Base-by-base conservation (phyloP, 2,329 filamentous ascomycete genomes). In the Epichloe typhina region DNA sequence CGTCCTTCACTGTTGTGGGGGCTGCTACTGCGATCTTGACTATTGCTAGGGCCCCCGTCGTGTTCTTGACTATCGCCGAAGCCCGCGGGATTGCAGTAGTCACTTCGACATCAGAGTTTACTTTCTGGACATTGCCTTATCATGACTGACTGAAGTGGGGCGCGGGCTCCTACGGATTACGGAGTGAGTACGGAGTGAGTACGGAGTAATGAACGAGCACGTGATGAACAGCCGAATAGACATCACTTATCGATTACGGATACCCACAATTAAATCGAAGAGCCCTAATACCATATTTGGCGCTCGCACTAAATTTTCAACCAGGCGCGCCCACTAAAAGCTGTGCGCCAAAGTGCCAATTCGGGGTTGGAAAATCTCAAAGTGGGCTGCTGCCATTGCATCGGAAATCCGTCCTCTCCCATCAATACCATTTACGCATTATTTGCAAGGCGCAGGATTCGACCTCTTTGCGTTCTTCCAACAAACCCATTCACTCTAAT, bases 371-470 rank as follows among this genome's bases (percentile, higher is more conserved):
- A 38, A 38, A 37, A 17, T 42, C 12, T 36, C 40, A 51, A 35
- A 40, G 50, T 48, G 50, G 50, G 36, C 17, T 46, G 21, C 8
- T 1, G 12, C 5, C 15, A 21, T 40, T 47, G 36, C 42, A 48
- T 55, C 17, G 3, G 26, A 9, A 31, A 31, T 9, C 3, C 26
- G 26, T 31, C 15, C 54, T 19, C 31, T 48, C 48, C 54, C 41
- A 49, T 44, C 19, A 52, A 48, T 47, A 48, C 54, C 42, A 49
- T 49, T 50, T 44, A 54, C 47, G 48, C 46, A 46, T 42, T 45
- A 51, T 51, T 45, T 48, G 9, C 36, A 46, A 67, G 76, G 79
- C 88, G 88, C 84, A 93, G 88, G 88, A 93, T 93, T 75, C 75
- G 73, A 93, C 73, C 62, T 77, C 75, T 78, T 78, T 78, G 75